These are phyloP conservation scores for Mycena belliarum DNA, from an alignment of 768 basidiomycete genomes.

Conservation along the genomic window DNA sequence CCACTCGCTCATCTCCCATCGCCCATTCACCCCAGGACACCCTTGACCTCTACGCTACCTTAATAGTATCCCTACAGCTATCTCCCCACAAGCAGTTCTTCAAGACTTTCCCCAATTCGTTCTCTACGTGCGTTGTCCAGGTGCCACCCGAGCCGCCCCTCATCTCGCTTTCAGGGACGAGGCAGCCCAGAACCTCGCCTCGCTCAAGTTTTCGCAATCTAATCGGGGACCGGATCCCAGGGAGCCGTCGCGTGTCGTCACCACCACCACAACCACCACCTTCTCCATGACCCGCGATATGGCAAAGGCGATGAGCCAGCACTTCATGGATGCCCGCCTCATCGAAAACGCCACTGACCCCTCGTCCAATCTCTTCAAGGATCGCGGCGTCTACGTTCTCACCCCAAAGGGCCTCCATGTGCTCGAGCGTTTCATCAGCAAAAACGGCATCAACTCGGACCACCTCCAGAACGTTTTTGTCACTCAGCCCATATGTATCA, in stretches of 20 bases:
- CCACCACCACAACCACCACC: conserved; percentile 98
- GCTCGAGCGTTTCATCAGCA: conserved; percentile 98
- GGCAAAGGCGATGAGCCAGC: conserved; percentile 99
- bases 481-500: conserved; percentile 94
- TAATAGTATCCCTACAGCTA: conserved; percentile 91
- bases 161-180: conserved; percentile 69
- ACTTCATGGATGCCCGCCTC: conserved; percentile 98
- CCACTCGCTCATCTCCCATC: not conserved
- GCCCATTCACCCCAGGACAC: conserved; percentile 92
- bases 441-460: conserved; percentile 97
- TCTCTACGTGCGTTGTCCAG: conserved; percentile 77
- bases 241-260: conserved; percentile 96
- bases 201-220: conserved; percentile 98
- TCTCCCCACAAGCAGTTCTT: conserved; percentile 94
- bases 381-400: conserved; percentile 92
- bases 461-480: conserved; percentile 88
- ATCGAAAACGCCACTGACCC: conserved; percentile 97
- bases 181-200: conserved; percentile 89
- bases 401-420: conserved; percentile 99
- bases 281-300: conserved; percentile 99
- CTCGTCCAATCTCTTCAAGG: conserved; percentile 89
- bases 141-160: conserved; percentile 17
- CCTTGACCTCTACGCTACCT: conserved; percentile 95
- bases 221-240: conserved; percentile 98
- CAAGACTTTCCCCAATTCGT: conserved; percentile 90